Evolutionary conservation across 2,329 filamentous ascomycete species (phyloP), one percentile per base, ranked within the genome.

Genomic region (Teratosphaeria gauchensis): DNA sequence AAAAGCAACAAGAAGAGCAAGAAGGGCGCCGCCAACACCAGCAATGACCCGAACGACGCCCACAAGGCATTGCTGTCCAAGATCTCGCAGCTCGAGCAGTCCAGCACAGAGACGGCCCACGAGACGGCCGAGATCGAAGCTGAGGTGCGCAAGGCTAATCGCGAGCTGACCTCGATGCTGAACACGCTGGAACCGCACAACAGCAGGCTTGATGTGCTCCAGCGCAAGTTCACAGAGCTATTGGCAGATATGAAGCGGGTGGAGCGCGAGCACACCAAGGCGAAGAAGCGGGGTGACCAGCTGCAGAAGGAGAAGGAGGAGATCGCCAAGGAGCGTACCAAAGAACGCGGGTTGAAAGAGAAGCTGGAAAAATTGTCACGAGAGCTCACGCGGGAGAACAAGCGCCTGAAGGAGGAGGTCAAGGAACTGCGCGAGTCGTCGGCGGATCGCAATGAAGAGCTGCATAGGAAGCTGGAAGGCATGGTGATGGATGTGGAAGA

Each of bases 231-330:
- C 65, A 91, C 89, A 61, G 92, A 97, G 69, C 83, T 97, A 4
- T 80, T 97, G 59, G 87, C 89, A 57, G 92, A 96, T 61, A 95
- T 97, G 90, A 96, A 96, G 75, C 87, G 92, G 58, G 82, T 95
- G 61, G 92, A 99, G 73, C 87, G 92, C 61, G 94, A 99, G 63
- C 92, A 95, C 70, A 83, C 89, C 62, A 97, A 96, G 76, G 94
- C 92, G 68, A 97, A 96, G 80, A 95, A 96, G 74, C 87, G 91
- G 28, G 90, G 89, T 30, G 94, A 99, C 72, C 88, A 90, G 69
- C 76, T 99, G 58, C 94, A 99, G 74, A 99, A 97, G 73, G 94
- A 99, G 69, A 95, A 95, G 73, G 94, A 99, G 72, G 86, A 89
- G 65, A 88, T 88, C 59, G 85, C 91, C 67, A 88, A 87, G 53